Evolutionary conservation across 1,284 basidiomycete genomes (phyloP), one percentile per base, ranked within the genome.

Genomic region (Paramarasmius palmivorus): DNA sequence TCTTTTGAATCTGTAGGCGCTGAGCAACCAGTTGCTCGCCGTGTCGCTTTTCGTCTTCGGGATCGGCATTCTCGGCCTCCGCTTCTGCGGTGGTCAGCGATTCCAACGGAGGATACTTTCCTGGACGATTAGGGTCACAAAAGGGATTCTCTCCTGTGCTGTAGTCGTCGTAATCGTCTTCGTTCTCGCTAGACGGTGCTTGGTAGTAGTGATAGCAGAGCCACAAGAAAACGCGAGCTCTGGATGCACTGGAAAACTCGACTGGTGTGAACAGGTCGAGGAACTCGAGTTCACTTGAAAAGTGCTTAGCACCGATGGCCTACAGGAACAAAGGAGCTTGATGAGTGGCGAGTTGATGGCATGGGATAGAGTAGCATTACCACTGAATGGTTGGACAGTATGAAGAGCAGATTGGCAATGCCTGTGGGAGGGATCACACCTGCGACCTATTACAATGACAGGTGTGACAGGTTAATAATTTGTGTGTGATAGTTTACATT

Each of bases 211-310:
- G 79, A 62, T 78, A 83, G 58, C 82, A 76, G 26, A 85, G 70
- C 76, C 81, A 84, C 12, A 87, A 74, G 63, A 92, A 88, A 2
- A 80, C 82, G n/a, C 74, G 78, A 0, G 85, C 86, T 40, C 88
- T 81, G 40, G 83, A 82, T 25, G 66, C 64, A 7, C 86, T 85
- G 1, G 86, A 83, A 34, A 84, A 67, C 51, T 78, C 74, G 45
- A 75, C 74, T 45, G 84, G 81, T 22, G 82, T 73, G 68, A 91
- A 90, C 56, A 91, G 70, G 65, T 90, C 88, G 50, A 81, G 68
- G 56, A 90, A 81, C 56, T 87, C 81, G 55, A 81, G 58, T 37
- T 70, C 73, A 49, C 77, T 69, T 25, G 77, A 72, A 53, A 89
- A 82, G 65, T 88, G 84, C 3, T 72, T 64, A 52, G 77, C 73